These are phyloP conservation scores for Termitomyces sp. DNA, from an alignment of 768 basidiomycete genomes.

Conservation along the genomic window DNA sequence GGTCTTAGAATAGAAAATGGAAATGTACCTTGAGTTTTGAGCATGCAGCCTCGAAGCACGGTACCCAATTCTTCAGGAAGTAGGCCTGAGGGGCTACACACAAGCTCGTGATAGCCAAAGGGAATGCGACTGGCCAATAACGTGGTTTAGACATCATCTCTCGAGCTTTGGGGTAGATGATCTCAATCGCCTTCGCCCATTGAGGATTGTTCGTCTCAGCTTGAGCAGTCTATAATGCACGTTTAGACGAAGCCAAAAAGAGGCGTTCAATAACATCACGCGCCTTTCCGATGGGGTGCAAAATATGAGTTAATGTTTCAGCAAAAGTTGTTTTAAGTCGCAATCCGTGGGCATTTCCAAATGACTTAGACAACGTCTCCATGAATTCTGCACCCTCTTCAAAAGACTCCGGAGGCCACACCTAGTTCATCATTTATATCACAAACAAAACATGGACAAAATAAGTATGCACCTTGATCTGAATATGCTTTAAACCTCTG, in stretches of 20 bases:
- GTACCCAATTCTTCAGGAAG: slow-evolving; percentile 77
- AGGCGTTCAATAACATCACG: background rate
- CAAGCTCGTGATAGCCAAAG: slow-evolving; percentile 73
- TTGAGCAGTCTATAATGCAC: slow-evolving; percentile 66
- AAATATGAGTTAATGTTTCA: slow-evolving; percentile 65
- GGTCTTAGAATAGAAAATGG: background rate
- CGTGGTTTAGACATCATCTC: slow-evolving; percentile 86
- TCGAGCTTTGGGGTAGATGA: slow-evolving; percentile 73
- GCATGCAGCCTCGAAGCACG: slow-evolving; percentile 65
- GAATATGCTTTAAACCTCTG: slow-evolving; percentile 72
- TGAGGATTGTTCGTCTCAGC: slow-evolving; percentile 94
- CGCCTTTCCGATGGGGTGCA: slow-evolving; percentile 90
- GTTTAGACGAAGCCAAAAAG: background rate
- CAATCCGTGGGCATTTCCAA: slow-evolving; percentile 77
- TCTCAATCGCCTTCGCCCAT: slow-evolving; percentile 89
- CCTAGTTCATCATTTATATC: slow-evolving; percentile 36
- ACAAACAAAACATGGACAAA: background rate
- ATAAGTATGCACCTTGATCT: slow-evolving; percentile 59
- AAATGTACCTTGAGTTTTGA: slow-evolving; percentile 70
- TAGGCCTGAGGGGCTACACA: slow-evolving; percentile 85
- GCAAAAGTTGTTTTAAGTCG: slow-evolving; percentile 82
- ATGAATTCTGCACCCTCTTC: slow-evolving; percentile 92
- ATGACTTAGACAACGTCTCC: slow-evolving; percentile 76
- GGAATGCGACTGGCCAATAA: slow-evolving; percentile 86
- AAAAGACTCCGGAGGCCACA: slow-evolving; percentile 90